phyloP scores from a whole-genome alignment of 1,139 yeast genomes.

The Saccharomycopsis crataegensis region DNA sequence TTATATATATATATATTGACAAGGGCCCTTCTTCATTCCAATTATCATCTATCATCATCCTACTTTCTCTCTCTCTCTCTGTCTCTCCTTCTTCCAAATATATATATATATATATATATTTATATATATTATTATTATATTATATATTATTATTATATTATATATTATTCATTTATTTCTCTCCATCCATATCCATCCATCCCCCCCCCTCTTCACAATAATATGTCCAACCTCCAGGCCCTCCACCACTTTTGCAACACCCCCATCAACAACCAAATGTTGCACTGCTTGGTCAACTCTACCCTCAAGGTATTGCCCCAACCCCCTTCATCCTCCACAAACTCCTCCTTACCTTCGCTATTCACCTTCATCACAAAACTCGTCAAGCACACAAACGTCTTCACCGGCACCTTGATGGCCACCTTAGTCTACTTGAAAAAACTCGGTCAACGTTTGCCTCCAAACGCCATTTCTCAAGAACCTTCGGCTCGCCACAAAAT shows the following conservation, averaged over 20 bases:
- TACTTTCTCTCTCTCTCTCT: too few relatives aligned
- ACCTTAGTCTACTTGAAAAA: slow-evolving; percentile 61
- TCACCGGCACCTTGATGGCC: slow-evolving; percentile 70
- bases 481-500: slow-evolving; percentile 69
- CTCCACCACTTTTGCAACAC: slow-evolving; percentile 45
- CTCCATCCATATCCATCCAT: too few relatives aligned
- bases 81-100: too few relatives aligned
- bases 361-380: slow-evolving; percentile 66
- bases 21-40: too few relatives aligned
- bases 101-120: too few relatives aligned
- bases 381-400: slow-evolving; percentile 67
- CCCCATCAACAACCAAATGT: slow-evolving; percentile 60
- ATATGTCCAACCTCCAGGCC: slow-evolving; percentile 47
- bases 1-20: neutral
- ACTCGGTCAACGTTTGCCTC: slow-evolving; percentile 52
- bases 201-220: neutral
- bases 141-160: neutral
- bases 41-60: too few relatives aligned
- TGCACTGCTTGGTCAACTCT: slow-evolving; percentile 53
- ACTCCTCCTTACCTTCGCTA: slow-evolving; percentile 46
- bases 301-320: slow-evolving; percentile 55
- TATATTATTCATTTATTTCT: neutral
- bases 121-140: neutral
- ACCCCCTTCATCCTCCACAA: slow-evolving; percentile 32
- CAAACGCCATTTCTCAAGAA: slow-evolving; percentile 55